Evolutionary conservation across 176 grass and related monocot genomes (phyloP), one percentile per base, ranked within the genome.

Genomic region (Oryza officinalis): DNA sequence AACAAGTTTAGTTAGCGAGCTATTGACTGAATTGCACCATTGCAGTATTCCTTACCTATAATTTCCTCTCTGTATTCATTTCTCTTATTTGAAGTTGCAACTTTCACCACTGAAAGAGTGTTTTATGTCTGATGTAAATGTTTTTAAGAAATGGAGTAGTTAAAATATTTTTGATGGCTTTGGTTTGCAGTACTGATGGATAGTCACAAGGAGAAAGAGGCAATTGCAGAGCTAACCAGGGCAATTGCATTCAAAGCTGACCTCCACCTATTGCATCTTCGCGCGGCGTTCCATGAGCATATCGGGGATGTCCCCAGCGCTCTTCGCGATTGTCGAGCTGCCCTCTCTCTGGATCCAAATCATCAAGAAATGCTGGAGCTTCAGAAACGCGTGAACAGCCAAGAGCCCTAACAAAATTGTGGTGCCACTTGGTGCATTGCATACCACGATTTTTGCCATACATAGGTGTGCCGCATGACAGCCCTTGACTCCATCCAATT

Each of bases 341-440:
- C 95, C 30, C 95, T 97, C 28, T 97, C 75, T 72, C 78, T 94
- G 71, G 95, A 97, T 43, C 92, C 95, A 3, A 97, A 92, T 32
- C 92, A 94, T 79, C 95, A 94, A 81, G 95, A 97, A 65, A 97
- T 97, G 90, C 75, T 97, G 3, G 95, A 97, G 76, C 92, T 97
- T 87, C 95, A 91, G 70, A 92, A 90, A 83, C 88, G 95, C 3
- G 92, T 97, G 66, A 86, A 94, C 88, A 97, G 80, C 84, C 95
- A 93, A 89, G 95, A 97, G 49, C 88, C 84, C 61, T 97, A 66
- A 89, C 74, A 10, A 68, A 68, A 57, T 35, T 60, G 31, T 81
- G 83, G 81, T 72, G 86, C 43, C 30, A 54, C 76, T 45, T 78
- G 67, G 70, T 71, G 49, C 74, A 31, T 47, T 84, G 27, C 71